Base-by-base conservation (phyloP, 176 grass and related monocot species). In the Calamus simplicifolius region DNA sequence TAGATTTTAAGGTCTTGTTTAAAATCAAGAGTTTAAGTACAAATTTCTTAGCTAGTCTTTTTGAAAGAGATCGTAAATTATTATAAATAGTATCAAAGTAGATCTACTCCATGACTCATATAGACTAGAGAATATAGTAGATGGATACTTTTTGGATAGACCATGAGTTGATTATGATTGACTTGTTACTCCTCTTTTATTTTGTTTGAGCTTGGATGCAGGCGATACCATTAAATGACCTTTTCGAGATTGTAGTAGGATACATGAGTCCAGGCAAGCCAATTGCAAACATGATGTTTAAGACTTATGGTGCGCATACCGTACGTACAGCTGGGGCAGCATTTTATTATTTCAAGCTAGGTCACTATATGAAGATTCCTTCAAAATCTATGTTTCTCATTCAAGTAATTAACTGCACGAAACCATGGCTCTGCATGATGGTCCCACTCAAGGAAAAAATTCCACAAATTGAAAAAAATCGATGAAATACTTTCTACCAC, bases 291-390 rank as follows among this genome's bases (percentile, higher is more conserved):
- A 6, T 61, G 2, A 4, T 29, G 12, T 61, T 61, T 29, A 14
- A 5, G 38, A 17, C 0, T 5, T 61, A 18, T 7, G 58, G 58
- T 18, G 4, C 1, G 16, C 1, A 1, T 0, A 27, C 27, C 14
- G 1, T 25, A 2, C 0, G 0, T 16, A 1, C 4, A 15, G 57
- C 57, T 17, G 0, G 2, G 7, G 1, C 0, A 2, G 14, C 30
- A 2, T 27, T 15, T 13, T 0, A 1, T n/a, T 5, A 2, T 4
- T n/a, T 59, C 26, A 59, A 59, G 27, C 10, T 30, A n/a, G 1
- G 14, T 16, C 57, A 59, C 5, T 59, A 59, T 16, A 59, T 59
- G 57, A 59, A 59, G 57, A 7, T 59, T 59, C 27, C 57, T 59
- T 4, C 26, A 14, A 59, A 59, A 25, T 16, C 30, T n/a, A 3